phyloP scores from a whole-genome alignment of 2,329 filamentous ascomycete genomes.

The Penicillium hesseltinei region DNA sequence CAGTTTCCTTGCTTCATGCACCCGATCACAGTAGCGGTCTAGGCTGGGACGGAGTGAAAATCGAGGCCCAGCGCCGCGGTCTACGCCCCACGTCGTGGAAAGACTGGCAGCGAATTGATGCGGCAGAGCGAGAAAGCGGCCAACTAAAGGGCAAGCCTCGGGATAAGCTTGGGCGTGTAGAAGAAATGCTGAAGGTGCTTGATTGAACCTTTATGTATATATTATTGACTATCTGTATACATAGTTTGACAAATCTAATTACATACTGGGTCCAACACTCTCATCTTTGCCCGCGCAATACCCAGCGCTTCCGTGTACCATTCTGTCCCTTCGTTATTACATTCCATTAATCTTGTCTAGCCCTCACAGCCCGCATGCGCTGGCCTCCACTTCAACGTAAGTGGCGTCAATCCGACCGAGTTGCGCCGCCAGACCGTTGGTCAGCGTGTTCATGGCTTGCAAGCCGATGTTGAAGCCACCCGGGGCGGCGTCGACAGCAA shows the following conservation, averaged over 20 bases:
- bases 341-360: neutral
- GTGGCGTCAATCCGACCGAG: conserved; percentile 44
- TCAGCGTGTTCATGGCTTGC: conserved; percentile 51
- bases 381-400: conserved; percentile 25
- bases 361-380: conserved; percentile 14
- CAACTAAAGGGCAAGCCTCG: conserved; percentile 68
- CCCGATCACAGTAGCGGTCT: conserved; percentile 41
- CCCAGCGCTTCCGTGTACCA: neutral
- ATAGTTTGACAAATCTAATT: neutral
- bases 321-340: neutral
- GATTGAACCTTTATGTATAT: conserved; percentile 18
- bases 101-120: conserved; percentile 83
- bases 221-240: conserved; percentile 5
- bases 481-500: conserved; percentile 48
- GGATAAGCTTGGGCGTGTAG: conserved; percentile 61
- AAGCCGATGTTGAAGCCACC: conserved; percentile 52
- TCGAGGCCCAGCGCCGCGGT: conserved; percentile 56
- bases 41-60: conserved; percentile 76
- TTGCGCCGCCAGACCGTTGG: conserved; percentile 44
- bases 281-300: neutral
- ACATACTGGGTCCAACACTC: neutral
- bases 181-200: conserved; percentile 56
- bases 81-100: conserved; percentile 71
- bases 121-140: conserved; percentile 69
- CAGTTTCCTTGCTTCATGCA: conserved; percentile 49